These are phyloP conservation scores for Phytophthora podocarpi DNA, from an alignment of 352 stramenopile genomes.

Conservation along the genomic window DNA sequence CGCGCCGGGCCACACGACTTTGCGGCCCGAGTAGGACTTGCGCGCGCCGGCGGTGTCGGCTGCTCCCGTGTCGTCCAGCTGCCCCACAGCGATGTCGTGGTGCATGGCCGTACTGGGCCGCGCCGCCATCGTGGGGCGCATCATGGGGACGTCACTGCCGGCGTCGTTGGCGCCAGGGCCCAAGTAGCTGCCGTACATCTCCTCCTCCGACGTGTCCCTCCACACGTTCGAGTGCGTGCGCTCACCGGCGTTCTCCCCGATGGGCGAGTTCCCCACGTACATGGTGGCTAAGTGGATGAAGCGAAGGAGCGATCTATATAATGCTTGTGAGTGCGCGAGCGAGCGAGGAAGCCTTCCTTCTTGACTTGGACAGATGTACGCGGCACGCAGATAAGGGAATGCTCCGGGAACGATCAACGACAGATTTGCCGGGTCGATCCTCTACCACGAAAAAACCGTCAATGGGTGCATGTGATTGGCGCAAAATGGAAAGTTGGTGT, in stretches of 20 bases:
- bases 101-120: conserved; percentile 44
- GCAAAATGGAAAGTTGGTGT: neutral
- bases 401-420: conserved; percentile 7
- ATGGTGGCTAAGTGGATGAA: no score
- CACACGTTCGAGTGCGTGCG: conserved; percentile 58
- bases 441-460: conserved; percentile 6
- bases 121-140: conserved; percentile 53
- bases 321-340: no score
- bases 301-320: no score
- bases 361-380: no score
- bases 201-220: conserved; percentile 73
- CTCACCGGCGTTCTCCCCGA: conserved; percentile 39
- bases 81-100: conserved; percentile 77
- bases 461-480: neutral
- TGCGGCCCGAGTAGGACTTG: conserved; percentile 66
- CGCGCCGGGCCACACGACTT: conserved; percentile 80
- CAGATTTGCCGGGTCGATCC: neutral
- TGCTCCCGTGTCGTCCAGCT: conserved; percentile 51
- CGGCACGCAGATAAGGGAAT: conserved; percentile 9
- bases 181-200: conserved; percentile 78
- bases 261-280: conserved; percentile 34
- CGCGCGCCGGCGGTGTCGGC: neutral
- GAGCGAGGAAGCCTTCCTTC: no score
- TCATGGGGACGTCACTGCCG: conserved; percentile 42
- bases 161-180: conserved; percentile 42